Evolutionary conservation across 306 rosid species (phyloP).

Genomic region (Cotoneaster glaucophyllus): DNA sequence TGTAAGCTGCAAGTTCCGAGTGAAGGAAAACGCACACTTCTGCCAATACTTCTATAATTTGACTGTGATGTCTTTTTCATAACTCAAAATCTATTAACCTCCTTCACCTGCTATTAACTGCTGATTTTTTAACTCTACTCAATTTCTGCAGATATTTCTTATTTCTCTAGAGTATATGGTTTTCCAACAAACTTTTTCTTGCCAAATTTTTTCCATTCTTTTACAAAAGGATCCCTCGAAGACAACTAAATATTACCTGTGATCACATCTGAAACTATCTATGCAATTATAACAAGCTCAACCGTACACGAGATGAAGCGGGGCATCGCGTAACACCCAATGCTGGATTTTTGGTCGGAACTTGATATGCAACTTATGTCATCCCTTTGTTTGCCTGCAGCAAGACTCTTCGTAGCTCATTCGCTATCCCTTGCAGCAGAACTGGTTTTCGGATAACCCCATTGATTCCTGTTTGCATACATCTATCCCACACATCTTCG

Average conservation of each 20-base stretch:
- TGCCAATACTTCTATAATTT: too few relatives aligned
- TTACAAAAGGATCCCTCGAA: not conserved
- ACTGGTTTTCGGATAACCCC: constrained; percentile 82
- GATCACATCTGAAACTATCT: constrained; percentile 12
- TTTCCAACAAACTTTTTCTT: not conserved
- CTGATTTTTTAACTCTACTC: not conserved
- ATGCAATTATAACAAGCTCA: constrained; percentile 7
- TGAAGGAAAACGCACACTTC: too few relatives aligned
- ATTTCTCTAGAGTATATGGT: not conserved
- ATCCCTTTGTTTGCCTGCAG: constrained; percentile 59
- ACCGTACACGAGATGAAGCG: not conserved
- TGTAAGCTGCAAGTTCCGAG: too few relatives aligned
- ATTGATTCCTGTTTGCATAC: constrained; percentile 71
- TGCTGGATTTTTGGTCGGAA: constrained; percentile 22
- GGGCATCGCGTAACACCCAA: not conserved
- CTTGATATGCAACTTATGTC: constrained; percentile 20
- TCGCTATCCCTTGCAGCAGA: constrained; percentile 70
- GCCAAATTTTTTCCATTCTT: not conserved
- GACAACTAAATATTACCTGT: constrained; percentile 1
- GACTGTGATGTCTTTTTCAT: too few relatives aligned
- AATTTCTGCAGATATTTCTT: not conserved
- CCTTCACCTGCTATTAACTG: not conserved
- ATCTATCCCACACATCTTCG: constrained; percentile 79
- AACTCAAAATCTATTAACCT: not conserved
- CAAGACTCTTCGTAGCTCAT: constrained; percentile 71